These are phyloP conservation scores for Russula sp. DNA, from an alignment of 768 basidiomycete genomes.

Conservation along the genomic window DNA sequence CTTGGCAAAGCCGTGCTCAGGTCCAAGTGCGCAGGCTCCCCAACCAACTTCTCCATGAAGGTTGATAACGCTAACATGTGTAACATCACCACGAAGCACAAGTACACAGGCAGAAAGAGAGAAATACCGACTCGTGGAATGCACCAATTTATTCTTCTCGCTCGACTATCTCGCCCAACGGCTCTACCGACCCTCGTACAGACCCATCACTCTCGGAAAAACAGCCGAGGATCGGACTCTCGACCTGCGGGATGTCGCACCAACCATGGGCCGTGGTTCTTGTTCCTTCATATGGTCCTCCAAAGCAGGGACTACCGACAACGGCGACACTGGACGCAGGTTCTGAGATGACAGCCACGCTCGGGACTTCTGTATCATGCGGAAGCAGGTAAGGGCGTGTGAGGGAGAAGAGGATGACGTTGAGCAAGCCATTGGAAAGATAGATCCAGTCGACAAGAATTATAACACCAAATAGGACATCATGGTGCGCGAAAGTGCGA, in stretches of 20 bases:
- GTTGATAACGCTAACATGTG: neutral
- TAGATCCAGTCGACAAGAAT: conserved; percentile 43
- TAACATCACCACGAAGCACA: neutral
- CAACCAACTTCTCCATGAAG: too few relatives aligned
- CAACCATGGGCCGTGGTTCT: neutral
- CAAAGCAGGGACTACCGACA: neutral
- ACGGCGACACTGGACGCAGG: neutral
- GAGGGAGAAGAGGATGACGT: conserved; percentile 40
- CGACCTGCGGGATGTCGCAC: neutral
- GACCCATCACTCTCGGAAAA: neutral
- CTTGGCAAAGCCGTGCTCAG: too few relatives aligned
- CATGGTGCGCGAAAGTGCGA: conserved; percentile 36
- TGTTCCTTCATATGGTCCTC: neutral
- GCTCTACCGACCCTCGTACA: neutral
- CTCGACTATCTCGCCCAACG: neutral
- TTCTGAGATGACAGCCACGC: too few relatives aligned
- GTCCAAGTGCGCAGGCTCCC: too few relatives aligned
- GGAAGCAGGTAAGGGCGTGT: conserved; percentile 44
- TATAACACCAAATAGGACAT: conserved; percentile 39
- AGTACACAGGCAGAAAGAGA: neutral
- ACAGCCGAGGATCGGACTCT: neutral
- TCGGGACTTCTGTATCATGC: conserved; percentile 1
- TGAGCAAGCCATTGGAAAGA: conserved; percentile 45
- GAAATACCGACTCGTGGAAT: neutral
- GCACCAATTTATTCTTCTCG: neutral